These are phyloP conservation scores for Physocladia obscura DNA, from an alignment of 192 early-diverging fungal genomes.

Conservation along the genomic window DNA sequence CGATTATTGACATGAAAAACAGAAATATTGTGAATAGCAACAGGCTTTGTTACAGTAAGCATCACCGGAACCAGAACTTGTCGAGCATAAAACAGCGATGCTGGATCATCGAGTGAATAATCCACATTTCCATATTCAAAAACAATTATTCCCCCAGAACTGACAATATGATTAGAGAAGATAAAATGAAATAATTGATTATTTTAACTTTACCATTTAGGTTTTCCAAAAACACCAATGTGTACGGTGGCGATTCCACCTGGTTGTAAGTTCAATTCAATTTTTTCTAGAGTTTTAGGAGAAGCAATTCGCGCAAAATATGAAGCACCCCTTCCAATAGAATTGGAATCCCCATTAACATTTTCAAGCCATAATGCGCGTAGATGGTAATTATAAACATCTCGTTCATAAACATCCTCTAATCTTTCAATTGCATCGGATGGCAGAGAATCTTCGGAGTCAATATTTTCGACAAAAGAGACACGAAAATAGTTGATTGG, in stretches of 20 bases:
- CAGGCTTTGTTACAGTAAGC: constrained; percentile 64
- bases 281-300: constrained; percentile 10
- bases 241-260: constrained; percentile 52
- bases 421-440: constrained; percentile 54
- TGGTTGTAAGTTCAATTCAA: constrained; percentile 50
- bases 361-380: constrained; percentile 46
- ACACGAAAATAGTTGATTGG: constrained; percentile 69
- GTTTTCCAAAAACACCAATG: constrained; percentile 74
- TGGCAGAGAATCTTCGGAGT: background rate
- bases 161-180: constrained; percentile 25
- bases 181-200: constrained; percentile 9
- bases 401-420: constrained; percentile 77
- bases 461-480: constrained; percentile 40
- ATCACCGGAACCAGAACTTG: constrained; percentile 67
- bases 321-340: background rate
- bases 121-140: constrained; percentile 67
- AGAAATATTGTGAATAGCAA: constrained; percentile 66
- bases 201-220: constrained; percentile 53
- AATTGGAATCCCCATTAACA: constrained; percentile 16
- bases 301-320: constrained; percentile 26
- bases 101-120: background rate
- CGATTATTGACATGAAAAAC: constrained; percentile 53
- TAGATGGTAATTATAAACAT: constrained; percentile 61
- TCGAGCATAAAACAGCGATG: constrained; percentile 59
- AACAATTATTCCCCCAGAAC: constrained; percentile 67